Evolutionary conservation across 176 grass and related monocot genomes (phyloP).

Genomic region (Ampelocalamus luodianensis): DNA sequence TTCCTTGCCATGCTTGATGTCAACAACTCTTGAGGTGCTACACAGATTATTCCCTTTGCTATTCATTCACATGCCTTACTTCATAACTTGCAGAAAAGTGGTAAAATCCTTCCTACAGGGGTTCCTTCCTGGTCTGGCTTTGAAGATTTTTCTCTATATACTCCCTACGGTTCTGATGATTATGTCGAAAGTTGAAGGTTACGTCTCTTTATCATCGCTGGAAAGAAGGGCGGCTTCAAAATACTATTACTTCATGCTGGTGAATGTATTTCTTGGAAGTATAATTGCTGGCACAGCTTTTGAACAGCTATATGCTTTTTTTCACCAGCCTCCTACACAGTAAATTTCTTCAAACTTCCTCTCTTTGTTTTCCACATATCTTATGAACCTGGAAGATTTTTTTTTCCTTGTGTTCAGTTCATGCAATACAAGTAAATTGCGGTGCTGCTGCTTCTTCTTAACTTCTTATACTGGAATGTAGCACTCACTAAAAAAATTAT

Average conservation of each 20-base stretch:
- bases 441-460: neutral
- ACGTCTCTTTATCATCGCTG: constrained; percentile 84
- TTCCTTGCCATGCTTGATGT: neutral
- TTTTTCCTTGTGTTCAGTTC: constrained; percentile 19
- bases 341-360: constrained; percentile 50
- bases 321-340: constrained; percentile 81
- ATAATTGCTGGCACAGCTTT: constrained; percentile 94
- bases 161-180: constrained; percentile 88
- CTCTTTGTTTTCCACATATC: neutral
- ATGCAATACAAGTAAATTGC: neutral
- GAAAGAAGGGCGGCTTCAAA: constrained; percentile 91
- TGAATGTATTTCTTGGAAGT: constrained; percentile 96
- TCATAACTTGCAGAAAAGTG: constrained; percentile 65
- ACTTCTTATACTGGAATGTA: neutral
- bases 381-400: neutral
- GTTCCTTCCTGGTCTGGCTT: constrained; percentile 90
- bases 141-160: constrained; percentile 90
- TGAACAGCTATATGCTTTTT: constrained; percentile 82
- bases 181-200: constrained; percentile 97
- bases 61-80: neutral
- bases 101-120: constrained; percentile 92
- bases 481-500: neutral
- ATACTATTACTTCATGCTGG: constrained; percentile 99
- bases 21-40: neutral
- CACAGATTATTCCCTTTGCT: neutral